A percentile compares a stretch with the other conserved stretches of the same genome.
Conservation (phyloP, 208 protist genomes). For the Plasmodiophora brassicae region DNA sequence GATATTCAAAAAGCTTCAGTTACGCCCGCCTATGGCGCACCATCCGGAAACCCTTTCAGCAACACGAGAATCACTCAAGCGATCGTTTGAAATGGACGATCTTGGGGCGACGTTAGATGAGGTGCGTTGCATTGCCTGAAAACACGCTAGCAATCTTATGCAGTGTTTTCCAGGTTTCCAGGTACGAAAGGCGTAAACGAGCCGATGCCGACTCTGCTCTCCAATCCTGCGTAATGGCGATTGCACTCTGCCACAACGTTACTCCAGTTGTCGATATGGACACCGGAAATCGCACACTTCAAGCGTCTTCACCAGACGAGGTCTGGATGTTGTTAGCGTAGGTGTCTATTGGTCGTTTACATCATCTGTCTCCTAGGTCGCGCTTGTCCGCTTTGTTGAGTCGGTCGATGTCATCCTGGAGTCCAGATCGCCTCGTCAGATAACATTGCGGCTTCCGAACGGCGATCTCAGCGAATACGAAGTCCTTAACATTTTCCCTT, state of each 20-base stretch:
- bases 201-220: not conserved
- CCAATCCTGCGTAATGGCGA: constrained; percentile 41
- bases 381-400: constrained; percentile 58
- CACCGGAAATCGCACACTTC: constrained; percentile 50
- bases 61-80: not conserved
- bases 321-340: not conserved
- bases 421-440: not conserved
- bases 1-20: constrained; percentile 59
- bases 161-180: not conserved
- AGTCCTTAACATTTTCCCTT: constrained; percentile 93
- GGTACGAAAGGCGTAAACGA: not conserved
- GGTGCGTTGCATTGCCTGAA: not conserved
- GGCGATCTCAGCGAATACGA: constrained; percentile 63
- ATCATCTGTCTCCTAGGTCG: constrained; percentile 27
- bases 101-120: not conserved
- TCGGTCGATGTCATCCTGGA: constrained; percentile 26
- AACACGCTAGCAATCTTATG: not conserved
- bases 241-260: constrained; percentile 83
- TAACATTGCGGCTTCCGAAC: not conserved
- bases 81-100: not conserved
- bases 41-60: constrained; percentile 6
- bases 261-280: constrained; percentile 76
- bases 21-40: not conserved
- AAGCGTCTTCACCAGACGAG: constrained; percentile 58
- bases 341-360: no score